Evolutionary conservation across 176 grass and related monocot species (phyloP).

Genomic region (Oryza brachyantha): DNA sequence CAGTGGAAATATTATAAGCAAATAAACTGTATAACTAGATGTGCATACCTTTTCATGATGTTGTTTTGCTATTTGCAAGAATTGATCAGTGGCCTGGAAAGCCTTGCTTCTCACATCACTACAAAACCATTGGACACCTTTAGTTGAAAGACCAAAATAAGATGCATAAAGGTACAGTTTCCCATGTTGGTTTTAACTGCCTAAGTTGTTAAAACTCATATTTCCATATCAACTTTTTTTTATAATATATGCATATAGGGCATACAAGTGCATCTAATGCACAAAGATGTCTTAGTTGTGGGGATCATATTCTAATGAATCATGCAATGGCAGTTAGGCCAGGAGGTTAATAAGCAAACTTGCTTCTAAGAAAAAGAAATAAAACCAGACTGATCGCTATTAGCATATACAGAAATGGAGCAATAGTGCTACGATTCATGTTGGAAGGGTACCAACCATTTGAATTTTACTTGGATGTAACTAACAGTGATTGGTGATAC

Average conservation of each 20-base stretch:
- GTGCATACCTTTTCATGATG: conserved; percentile 83
- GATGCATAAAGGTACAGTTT: conserved; percentile 5
- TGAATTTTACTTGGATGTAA: neutral
- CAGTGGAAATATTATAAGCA: conserved; percentile 18
- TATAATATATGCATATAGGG: neutral
- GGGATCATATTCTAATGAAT: neutral
- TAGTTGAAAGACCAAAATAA: conserved; percentile 22
- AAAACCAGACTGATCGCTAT: neutral
- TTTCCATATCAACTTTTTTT: neutral
- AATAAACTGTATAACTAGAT: conserved; percentile 18
- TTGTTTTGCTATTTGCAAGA: conserved; percentile 80
- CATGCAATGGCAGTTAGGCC: neutral
- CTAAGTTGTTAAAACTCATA: neutral
- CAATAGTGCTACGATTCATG: neutral
- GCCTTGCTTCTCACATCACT: conserved; percentile 98
- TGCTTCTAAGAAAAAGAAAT: neutral
- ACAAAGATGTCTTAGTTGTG: conserved; percentile 15
- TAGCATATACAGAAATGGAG: neutral
- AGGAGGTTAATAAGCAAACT: neutral
- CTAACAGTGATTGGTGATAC: neutral
- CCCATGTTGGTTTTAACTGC: neutral
- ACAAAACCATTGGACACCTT: conserved; percentile 20
- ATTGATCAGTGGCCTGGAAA: conserved; percentile 95
- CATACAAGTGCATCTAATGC: conserved; percentile 2
- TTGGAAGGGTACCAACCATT: neutral